These are phyloP conservation scores for Phialocephala sp. DNA, from an alignment of 2,329 filamentous ascomycete genomes.

Conservation along the genomic window DNA sequence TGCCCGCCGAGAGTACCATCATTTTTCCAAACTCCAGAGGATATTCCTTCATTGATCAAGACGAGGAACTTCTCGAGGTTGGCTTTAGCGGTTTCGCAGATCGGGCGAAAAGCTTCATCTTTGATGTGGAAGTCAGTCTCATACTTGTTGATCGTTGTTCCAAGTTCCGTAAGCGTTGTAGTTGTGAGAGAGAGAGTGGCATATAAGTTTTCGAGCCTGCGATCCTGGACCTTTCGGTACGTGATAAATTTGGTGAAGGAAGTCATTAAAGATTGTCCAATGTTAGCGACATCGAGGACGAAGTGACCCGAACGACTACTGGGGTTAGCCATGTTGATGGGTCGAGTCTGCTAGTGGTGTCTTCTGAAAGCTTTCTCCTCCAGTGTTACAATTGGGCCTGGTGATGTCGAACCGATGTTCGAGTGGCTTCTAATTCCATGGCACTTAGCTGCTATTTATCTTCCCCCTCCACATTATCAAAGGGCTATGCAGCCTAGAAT, in stretches of 20 bases:
- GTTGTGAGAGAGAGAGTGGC: constrained; percentile 27
- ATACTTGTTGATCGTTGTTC: constrained; percentile 28
- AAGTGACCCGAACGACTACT: constrained; percentile 21
- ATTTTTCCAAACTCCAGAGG: constrained; percentile 24
- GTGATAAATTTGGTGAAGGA: constrained; percentile 26
- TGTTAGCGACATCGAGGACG: constrained; percentile 23
- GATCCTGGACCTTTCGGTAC: constrained; percentile 26
- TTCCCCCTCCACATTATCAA: constrained; percentile 11
- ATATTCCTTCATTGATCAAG: constrained; percentile 23
- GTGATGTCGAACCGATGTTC: background rate
- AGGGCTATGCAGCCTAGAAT: constrained; percentile 21
- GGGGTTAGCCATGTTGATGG: constrained; percentile 16
- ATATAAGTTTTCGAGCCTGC: constrained; percentile 26
- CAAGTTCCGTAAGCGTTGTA: constrained; percentile 19
- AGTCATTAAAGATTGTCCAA: constrained; percentile 18
- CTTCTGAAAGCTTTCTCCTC: background rate
- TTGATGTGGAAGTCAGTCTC: constrained; percentile 22
- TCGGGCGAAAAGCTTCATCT: constrained; percentile 19
- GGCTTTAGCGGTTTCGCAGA: constrained; percentile 20
- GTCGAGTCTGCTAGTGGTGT: background rate
- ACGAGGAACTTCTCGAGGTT: constrained; percentile 26
- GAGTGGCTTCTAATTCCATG: background rate
- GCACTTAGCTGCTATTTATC: constrained; percentile 19
- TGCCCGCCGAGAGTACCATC: constrained; percentile 23
- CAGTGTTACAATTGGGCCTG: background rate